These are phyloP conservation scores for Cordyceps tenuipes DNA, from an alignment of 2,329 filamentous ascomycete genomes.

Conservation along the genomic window DNA sequence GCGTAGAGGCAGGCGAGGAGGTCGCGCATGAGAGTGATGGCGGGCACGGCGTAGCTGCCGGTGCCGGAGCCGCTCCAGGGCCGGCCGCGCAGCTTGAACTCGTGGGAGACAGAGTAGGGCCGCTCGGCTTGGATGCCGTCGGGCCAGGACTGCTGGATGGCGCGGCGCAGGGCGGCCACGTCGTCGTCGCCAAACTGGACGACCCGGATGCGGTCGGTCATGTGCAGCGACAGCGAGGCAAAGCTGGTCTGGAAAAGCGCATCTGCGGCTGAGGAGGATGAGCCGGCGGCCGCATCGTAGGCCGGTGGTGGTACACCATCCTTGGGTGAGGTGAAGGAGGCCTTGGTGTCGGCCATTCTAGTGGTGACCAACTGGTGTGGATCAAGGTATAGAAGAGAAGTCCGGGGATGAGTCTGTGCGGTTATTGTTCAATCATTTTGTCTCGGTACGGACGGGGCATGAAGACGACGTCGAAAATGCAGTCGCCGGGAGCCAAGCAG, in stretches of 20 bases:
- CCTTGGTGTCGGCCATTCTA: constrained; percentile 1
- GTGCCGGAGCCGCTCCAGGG: constrained; percentile 5
- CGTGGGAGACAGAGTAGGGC: not conserved
- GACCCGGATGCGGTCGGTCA: constrained; percentile 4
- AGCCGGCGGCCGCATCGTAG: not conserved
- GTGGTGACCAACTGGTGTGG: not conserved
- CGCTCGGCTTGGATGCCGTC: constrained; percentile 6
- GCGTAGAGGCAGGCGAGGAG: constrained; percentile 7
- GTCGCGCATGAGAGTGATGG: constrained; percentile 8
- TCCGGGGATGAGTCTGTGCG: no score
- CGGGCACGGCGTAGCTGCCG: constrained; percentile 4
- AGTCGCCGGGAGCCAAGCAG: not conserved
- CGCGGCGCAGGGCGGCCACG: not conserved
- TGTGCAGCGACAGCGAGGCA: constrained; percentile 11
- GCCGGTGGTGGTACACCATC: not conserved
- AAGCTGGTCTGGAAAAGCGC: constrained; percentile 5
- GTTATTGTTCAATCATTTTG: no score
- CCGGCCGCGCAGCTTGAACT: constrained; percentile 12
- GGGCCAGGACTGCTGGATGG: not conserved
- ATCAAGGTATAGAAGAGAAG: not conserved
- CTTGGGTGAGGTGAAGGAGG: not conserved
- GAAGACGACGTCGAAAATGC: not conserved
- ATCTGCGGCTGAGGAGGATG: not conserved
- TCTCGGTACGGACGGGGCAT: no score
- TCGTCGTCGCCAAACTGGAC: constrained; percentile 4